phyloP scores from a whole-genome alignment of 192 early-diverging fungal genomes.

The Coemansia sp. region DNA sequence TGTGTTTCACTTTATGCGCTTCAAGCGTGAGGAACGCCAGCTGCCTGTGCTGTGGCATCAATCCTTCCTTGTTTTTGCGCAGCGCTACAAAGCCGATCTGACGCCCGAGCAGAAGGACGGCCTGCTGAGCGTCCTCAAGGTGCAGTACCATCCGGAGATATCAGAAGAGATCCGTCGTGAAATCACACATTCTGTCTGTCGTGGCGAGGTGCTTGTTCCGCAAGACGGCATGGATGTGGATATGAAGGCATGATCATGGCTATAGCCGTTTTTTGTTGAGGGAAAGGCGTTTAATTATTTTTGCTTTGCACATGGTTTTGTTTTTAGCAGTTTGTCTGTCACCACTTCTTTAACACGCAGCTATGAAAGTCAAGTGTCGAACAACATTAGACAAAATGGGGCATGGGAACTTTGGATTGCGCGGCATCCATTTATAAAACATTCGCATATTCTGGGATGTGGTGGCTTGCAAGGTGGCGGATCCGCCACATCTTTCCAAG shows the following conservation, averaged over 20 bases:
- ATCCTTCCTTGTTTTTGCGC: constrained; percentile 90
- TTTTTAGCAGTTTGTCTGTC: no score
- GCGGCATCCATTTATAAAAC: no score
- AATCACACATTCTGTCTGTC: constrained; percentile 67
- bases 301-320: neutral
- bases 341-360: no score
- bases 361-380: no score
- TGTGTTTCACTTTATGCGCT: constrained; percentile 94
- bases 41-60: constrained; percentile 99
- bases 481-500: neutral
- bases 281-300: neutral
- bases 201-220: constrained; percentile 68
- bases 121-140: constrained; percentile 77
- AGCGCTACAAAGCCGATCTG: constrained; percentile 95
- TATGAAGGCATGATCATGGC: neutral
- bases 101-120: constrained; percentile 93
- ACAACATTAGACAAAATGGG: no score
- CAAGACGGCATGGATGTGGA: constrained; percentile 58
- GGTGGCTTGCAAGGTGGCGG: neutral
- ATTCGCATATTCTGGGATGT: neutral
- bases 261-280: neutral
- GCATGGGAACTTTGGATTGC: no score
- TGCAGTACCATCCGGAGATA: constrained; percentile 79
- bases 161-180: constrained; percentile 94
- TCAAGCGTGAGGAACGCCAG: constrained; percentile 76